A percentile compares a stretch with the other conserved stretches of the same genome.
These are phyloP conservation scores for Thuidium tamariscinum DNA, from an alignment of 225 moss, liverwort and hornwort genomes.

Conservation along the genomic window DNA sequence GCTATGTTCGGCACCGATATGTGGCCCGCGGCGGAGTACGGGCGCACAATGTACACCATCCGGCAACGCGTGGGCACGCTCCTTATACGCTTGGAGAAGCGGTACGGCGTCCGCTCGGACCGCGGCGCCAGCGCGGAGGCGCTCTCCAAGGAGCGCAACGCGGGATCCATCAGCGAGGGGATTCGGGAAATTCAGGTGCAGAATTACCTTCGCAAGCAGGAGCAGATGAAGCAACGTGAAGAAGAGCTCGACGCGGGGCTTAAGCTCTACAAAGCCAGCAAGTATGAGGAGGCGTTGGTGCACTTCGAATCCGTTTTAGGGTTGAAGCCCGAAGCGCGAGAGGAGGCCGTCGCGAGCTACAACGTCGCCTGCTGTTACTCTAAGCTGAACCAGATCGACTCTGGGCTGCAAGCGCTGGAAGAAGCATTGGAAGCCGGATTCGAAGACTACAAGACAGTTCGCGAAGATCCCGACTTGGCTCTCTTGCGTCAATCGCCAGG, in stretches of 20 bases:
- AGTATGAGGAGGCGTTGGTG: conserved; percentile 67
- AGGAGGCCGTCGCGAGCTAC: conserved; percentile 80
- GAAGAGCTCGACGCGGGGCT: conserved; percentile 55
- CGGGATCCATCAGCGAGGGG: conserved; percentile 65
- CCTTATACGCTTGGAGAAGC: conserved; percentile 76
- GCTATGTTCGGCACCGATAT: conserved; percentile 89
- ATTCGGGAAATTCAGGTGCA: conserved; percentile 89
- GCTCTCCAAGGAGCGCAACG: conserved; percentile 72
- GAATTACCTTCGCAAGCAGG: conserved; percentile 87
- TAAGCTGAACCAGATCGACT: conserved; percentile 69
- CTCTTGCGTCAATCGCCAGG: conserved; percentile 53
- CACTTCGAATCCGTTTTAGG: conserved; percentile 93
- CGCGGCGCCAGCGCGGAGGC: conserved; percentile 48
- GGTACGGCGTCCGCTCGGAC: conserved; percentile 78
- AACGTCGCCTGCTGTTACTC: conserved; percentile 97
- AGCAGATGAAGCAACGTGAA: conserved; percentile 68
- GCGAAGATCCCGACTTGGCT: conserved; percentile 75
- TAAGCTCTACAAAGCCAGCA: conserved; percentile 68
- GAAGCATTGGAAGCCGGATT: conserved; percentile 87
- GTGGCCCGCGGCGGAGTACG: conserved; percentile 98
- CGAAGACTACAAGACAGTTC: conserved; percentile 74
- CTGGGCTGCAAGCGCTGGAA: conserved; percentile 76
- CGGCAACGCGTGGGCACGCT: conserved; percentile 87
- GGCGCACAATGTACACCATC: conserved; percentile 98
- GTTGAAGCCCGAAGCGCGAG: conserved; percentile 66